phyloP scores from a whole-genome alignment of 179 eudicot genomes.

The Pouteria campechiana region DNA sequence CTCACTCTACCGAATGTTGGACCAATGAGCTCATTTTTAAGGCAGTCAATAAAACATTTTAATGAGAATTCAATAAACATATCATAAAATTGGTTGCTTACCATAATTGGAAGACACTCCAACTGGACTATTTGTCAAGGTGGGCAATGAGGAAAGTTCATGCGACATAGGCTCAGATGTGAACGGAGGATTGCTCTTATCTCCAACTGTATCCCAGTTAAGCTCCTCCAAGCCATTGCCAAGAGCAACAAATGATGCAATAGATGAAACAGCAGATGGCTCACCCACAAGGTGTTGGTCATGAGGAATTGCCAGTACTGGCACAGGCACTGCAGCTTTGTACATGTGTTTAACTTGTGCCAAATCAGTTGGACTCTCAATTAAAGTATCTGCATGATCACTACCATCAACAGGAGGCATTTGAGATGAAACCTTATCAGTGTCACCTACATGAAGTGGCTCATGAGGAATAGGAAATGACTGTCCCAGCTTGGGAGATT shows the following conservation, averaged over 20 bases:
- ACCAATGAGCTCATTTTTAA: no score
- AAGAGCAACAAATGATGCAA: constrained; percentile 16
- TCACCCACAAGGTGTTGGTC: constrained; percentile 14
- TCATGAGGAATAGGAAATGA: constrained; percentile 22
- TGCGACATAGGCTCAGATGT: constrained; percentile 10
- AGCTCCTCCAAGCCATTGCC: constrained; percentile 66
- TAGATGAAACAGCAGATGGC: constrained; percentile 8
- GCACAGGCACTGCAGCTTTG: constrained; percentile 12
- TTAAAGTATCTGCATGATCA: constrained; percentile 11
- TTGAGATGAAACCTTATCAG: constrained; percentile 8
- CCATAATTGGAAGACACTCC: constrained; percentile 21
- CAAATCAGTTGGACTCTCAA: constrained; percentile 2
- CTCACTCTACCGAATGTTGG: no score
- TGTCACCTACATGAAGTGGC: constrained; percentile 11
- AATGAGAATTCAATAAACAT: no score
- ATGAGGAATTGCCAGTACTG: constrained; percentile 18
- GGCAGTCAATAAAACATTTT: no score
- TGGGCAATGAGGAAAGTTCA: constrained; percentile 18
- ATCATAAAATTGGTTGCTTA: constrained; percentile 21
- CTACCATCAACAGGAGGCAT: no score
- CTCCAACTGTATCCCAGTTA: constrained; percentile 35
- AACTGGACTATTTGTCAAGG: constrained; percentile 10
- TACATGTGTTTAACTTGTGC: no score
- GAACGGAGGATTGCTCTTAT: constrained; percentile 10
- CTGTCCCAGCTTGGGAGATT: constrained; percentile 9